These are phyloP conservation scores for Aspergillus niger DNA, from an alignment of 2,329 filamentous ascomycete species.

Conservation along the genomic window DNA sequence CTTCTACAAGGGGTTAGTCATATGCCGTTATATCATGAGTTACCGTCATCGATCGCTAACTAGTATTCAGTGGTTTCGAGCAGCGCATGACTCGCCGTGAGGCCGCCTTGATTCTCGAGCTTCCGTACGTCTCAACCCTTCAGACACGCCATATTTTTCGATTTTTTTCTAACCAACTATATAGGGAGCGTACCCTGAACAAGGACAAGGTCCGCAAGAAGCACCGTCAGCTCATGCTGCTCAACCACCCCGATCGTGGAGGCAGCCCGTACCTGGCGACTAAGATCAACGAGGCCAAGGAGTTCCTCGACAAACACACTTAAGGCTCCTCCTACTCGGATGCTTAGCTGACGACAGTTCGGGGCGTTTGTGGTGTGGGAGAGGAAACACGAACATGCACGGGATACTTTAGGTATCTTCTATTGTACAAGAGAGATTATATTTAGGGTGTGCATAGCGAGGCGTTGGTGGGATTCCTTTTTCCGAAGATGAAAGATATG, in stretches of 20 bases:
- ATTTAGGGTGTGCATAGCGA: conserved; percentile 43
- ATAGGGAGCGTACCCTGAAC: conserved; percentile 79
- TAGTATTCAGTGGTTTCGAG: conserved; percentile 71
- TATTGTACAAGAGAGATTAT: conserved; percentile 28
- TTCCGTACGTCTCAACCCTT: conserved; percentile 64
- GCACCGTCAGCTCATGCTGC: conserved; percentile 91
- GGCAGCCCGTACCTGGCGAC: conserved; percentile 95
- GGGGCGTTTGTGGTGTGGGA: conserved; percentile 7
- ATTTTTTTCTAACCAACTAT: conserved; percentile 13
- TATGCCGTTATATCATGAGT: background rate
- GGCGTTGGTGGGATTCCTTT: conserved; percentile 37
- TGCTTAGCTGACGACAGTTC: background rate
- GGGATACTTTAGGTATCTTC: conserved; percentile 7
- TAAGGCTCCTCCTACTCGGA: conserved; percentile 20
- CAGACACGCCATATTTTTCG: background rate
- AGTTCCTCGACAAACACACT: conserved; percentile 78
- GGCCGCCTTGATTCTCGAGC: conserved; percentile 84
- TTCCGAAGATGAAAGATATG: conserved; percentile 27
- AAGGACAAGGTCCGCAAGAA: conserved; percentile 96
- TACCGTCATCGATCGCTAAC: conserved; percentile 14
- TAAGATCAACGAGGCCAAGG: conserved; percentile 98
- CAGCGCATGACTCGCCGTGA: conserved; percentile 89
- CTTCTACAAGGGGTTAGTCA: conserved; percentile 79
- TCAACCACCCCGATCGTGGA: conserved; percentile 97
- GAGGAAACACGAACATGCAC: conserved; percentile 7